Conservation (phyloP, 805 yeast species). For the Candida succiphila region DNA sequence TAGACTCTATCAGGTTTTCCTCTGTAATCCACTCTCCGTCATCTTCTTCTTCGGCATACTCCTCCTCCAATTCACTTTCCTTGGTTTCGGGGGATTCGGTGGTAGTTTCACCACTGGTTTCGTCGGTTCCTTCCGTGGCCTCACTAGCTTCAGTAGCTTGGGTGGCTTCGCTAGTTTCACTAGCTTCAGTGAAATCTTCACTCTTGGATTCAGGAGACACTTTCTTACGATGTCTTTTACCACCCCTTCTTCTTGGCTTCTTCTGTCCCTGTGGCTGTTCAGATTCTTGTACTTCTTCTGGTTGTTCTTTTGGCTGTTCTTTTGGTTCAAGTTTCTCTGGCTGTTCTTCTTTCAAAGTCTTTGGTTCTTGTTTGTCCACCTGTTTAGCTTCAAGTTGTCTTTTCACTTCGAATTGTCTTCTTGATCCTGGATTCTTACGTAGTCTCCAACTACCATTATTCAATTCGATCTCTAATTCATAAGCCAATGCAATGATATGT, state of each 20-base stretch:
- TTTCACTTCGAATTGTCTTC: slow-evolving; percentile 17
- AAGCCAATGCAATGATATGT: slow-evolving; percentile 84
- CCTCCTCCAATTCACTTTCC: slow-evolving; percentile 21
- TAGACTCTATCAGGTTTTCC: slow-evolving; percentile 64
- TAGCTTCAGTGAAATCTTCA: no score
- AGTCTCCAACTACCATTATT: slow-evolving; percentile 63
- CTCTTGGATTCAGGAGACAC: no score
- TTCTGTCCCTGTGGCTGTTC: slow-evolving; percentile 16
- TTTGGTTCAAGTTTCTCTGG: slow-evolving; percentile 2
- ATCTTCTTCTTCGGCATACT: slow-evolving; percentile 65
- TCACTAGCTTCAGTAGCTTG: slow-evolving; percentile 3
- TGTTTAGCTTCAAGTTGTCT: slow-evolving; percentile 2
- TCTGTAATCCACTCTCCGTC: slow-evolving; percentile 90
- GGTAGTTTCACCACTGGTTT: slow-evolving; percentile 5
- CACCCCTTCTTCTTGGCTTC: slow-evolving; percentile 51
- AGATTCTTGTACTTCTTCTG: slow-evolving; percentile 1
- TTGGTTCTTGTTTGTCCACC: slow-evolving; percentile 2
- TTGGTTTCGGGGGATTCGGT: slow-evolving; percentile 4
- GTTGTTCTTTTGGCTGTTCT: not conserved
- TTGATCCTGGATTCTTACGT: slow-evolving; percentile 66
- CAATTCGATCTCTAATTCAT: slow-evolving; percentile 70
- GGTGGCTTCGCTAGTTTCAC: slow-evolving; percentile 1
- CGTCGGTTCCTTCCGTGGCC: slow-evolving; percentile 4
- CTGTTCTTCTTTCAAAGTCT: slow-evolving; percentile 3
- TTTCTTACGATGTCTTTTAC: slow-evolving; percentile 54